Evolutionary conservation across 176 grass and related monocot genomes (phyloP), one percentile per base, ranked within the genome.

Genomic region (Ananas comosus): DNA sequence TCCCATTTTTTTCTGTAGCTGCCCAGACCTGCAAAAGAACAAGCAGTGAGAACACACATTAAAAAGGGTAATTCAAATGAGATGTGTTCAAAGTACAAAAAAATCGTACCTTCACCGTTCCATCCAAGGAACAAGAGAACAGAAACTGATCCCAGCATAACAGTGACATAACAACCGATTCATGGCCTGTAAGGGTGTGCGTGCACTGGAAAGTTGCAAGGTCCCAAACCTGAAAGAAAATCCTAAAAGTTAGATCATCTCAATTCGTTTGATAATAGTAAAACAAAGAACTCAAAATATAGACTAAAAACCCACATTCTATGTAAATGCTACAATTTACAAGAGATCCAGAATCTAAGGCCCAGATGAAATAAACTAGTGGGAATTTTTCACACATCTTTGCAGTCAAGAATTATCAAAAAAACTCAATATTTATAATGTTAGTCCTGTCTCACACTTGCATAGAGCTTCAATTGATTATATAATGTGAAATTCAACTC

Each of bases 101-200:
- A 17, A 69, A 67, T 68, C 78, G 68, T 73, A 99, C 95, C 84
- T 99, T 99, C 82, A 99, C 79, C 71, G 95, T 91, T 77, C 66
- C 75, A 67, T 99, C 95, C 79, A 99, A 82, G 48, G 95, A 99
- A 73, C 87, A 99, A 10, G 95, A 99, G 75, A 99, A 76, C 48
- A 99, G 77, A 80, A 99, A 99, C 29, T 99, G 87, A 68, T 99
- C 90, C 95, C 95, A 99, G 70, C 90, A 94, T 25, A 99, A 73
- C 27, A 99, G 64, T 73, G 90, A 90, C 90, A 94, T 99, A 53
- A 99, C 90, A 63, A 86, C 85, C 53, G 71, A 78, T 6, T 82
- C 84, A 74, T 99, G 95, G 59, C 87, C 90, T 61, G 85, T 81
- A 72, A 99, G 95, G 9, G 87, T 99, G 69, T 94, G 95, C 68